Evolutionary conservation across 2,329 filamentous ascomycete genomes (phyloP).

Genomic region (Scedosporium boydii): DNA sequence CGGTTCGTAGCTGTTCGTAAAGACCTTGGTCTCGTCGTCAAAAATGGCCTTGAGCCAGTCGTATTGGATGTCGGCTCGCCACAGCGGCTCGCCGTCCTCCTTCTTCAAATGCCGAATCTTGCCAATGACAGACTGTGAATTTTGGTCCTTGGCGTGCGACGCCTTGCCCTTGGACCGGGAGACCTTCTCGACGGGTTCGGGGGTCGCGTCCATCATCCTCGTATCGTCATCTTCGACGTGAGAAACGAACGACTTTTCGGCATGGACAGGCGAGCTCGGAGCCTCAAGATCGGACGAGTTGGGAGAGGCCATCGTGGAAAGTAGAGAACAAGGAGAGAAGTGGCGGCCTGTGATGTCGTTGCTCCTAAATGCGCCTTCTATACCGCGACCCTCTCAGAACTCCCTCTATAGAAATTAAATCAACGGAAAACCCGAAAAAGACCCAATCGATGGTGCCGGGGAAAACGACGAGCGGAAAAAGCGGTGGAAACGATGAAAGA

Average conservation of each 20-base stretch:
- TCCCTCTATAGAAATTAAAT: too few relatives aligned
- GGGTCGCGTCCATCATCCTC: slow-evolving; percentile 29
- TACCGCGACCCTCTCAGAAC: too few relatives aligned
- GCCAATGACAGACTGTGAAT: slow-evolving; percentile 33
- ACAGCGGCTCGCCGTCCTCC: slow-evolving; percentile 77
- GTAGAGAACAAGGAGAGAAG: background rate
- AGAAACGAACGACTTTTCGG: slow-evolving; percentile 37
- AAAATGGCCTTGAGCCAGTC: slow-evolving; percentile 77
- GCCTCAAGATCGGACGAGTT: slow-evolving; percentile 36
- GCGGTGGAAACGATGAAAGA: background rate
- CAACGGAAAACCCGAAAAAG: too few relatives aligned
- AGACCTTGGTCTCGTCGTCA: slow-evolving; percentile 63
- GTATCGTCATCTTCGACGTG: slow-evolving; percentile 40
- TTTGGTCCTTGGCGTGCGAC: slow-evolving; percentile 23
- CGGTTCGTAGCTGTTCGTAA: slow-evolving; percentile 82
- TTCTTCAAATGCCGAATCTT: slow-evolving; percentile 84
- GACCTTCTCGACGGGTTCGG: slow-evolving; percentile 31
- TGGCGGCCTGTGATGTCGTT: background rate
- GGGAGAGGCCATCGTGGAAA: slow-evolving; percentile 24
- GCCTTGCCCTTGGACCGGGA: slow-evolving; percentile 24
- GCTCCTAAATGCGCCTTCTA: background rate
- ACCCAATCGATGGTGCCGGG: too few relatives aligned
- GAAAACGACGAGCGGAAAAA: too few relatives aligned
- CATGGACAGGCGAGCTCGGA: slow-evolving; percentile 33
- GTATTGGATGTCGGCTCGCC: slow-evolving; percentile 81